Conservation (phyloP, 768 basidiomycete genomes). For the Naganishia randhawae region DNA sequence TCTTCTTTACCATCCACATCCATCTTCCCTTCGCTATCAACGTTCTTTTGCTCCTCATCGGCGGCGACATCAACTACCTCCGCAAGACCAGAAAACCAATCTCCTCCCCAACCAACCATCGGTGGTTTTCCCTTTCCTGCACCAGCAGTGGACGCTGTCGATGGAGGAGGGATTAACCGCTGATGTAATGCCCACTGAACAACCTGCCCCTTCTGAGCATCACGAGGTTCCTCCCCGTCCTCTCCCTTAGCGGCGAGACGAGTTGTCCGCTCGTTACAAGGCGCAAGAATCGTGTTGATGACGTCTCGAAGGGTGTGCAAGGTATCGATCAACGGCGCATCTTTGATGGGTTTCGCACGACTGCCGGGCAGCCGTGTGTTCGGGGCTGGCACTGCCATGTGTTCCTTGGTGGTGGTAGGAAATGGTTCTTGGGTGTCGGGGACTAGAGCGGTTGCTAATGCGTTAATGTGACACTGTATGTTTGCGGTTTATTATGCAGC, state of each 20-base stretch:
- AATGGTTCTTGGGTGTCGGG: neutral
- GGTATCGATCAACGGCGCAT: neutral
- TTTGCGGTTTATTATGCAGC: neutral
- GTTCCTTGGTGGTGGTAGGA: neutral
- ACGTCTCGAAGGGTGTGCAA: neutral
- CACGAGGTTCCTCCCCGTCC: neutral
- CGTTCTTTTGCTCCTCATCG: neutral
- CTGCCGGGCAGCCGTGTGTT: slow-evolving; percentile 5
- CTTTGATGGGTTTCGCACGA: slow-evolving; percentile 17
- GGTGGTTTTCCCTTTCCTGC: neutral
- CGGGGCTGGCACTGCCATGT: neutral
- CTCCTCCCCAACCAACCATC: neutral
- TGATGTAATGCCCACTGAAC: slow-evolving; percentile 30
- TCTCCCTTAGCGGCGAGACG: neutral
- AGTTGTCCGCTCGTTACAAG: neutral
- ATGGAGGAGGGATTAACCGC: slow-evolving; percentile 2
- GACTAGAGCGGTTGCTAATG: neutral
- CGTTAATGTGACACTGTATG: slow-evolving; percentile 1
- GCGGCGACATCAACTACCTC: neutral
- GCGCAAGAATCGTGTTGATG: neutral
- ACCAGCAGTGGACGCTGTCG: neutral
- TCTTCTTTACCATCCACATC: neutral
- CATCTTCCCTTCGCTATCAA: neutral
- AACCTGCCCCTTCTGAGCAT: neutral
- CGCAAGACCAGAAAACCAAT: slow-evolving; percentile 24